Base-by-base conservation (phyloP, 345 rosid genomes). In the Cardiospermum halicacabum region DNA sequence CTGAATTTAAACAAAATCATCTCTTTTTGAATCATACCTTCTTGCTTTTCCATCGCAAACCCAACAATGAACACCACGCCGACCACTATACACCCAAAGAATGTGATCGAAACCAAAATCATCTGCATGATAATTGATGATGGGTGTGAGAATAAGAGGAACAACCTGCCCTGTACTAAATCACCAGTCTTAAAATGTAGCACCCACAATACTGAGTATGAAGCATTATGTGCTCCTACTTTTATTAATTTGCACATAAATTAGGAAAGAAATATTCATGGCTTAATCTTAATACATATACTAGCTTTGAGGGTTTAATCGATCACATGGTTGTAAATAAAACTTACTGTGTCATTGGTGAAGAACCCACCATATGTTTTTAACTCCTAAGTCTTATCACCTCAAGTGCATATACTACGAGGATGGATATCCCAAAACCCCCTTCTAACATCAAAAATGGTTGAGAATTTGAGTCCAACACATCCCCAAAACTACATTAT, bases 31-130 rank as follows among this genome's bases (percentile, higher is more conserved):
- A 49, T 43, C 60, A 67, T 66, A 90, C 98, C 96, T 85, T 74
- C 97, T 85, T 48, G 97, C 98, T 85, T 82, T 88, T 45, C 81
- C 81, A 78, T 93, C 97, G 78, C 94, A 93, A 76, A 88, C 96
- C 99, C 97, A 93, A 76, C 96, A 93, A 62, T 93, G 97, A 67
- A 93, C 97, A 68, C 98, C 97, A 76, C 95, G 95, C 0, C 98
- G 87, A 9, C 98, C 98, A 57, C 97, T 93, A 61, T 74, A 93
- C 60, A 84, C 97, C 97, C 98, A 93, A 56, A 93, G 96, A 36
- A 92, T 81, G 69, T 92, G 97, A 67, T 68, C 78, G 74, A 92
- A 89, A 73, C 98, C 96, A 83, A 89, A 89, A 71, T 88, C 98
- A 78, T 84, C 98, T 88, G 84, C 87, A 72, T 16, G 37, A 75